A percentile compares a stretch with the other conserved stretches of the same genome.
Conservation (phyloP, 2,329 filamentous ascomycete genomes). For the Monilinia vaccinii-corymbosi region DNA sequence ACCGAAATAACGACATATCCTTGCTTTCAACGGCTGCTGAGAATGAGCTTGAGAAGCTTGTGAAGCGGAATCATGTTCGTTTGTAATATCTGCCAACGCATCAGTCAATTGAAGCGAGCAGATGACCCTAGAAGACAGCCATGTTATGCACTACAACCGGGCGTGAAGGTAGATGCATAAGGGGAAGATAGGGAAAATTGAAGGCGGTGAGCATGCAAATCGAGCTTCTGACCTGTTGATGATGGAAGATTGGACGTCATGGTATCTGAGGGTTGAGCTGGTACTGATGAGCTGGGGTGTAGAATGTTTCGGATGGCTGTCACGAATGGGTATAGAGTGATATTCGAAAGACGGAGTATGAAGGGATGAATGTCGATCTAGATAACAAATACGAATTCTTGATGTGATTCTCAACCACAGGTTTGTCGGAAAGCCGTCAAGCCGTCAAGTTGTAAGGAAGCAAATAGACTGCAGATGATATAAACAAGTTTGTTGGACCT, state of each 20-base stretch:
- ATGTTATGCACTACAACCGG: slow-evolving; percentile 21
- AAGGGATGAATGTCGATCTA: slow-evolving; percentile 6
- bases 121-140: slow-evolving; percentile 16
- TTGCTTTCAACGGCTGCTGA: slow-evolving; percentile 17
- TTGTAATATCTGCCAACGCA: slow-evolving; percentile 26
- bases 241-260: slow-evolving; percentile 8
- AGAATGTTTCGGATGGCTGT: slow-evolving; percentile 4
- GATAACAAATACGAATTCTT: background rate
- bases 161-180: slow-evolving; percentile 13
- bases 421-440: background rate
- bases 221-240: slow-evolving; percentile 15
- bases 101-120: slow-evolving; percentile 19
- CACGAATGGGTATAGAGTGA: slow-evolving; percentile 9
- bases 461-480: background rate
- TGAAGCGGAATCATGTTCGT: slow-evolving; percentile 22
- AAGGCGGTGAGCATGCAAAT: slow-evolving; percentile 12
- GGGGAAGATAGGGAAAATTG: slow-evolving; percentile 1
- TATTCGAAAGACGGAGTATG: background rate
- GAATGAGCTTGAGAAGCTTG: slow-evolving; percentile 10
- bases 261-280: slow-evolving; percentile 1
- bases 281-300: slow-evolving; percentile 5
- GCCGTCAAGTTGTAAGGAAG: background rate
- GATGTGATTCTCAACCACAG: background rate
- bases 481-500: background rate
- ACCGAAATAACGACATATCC: slow-evolving; percentile 27